phyloP scores from a whole-genome alignment of 1,284 basidiomycete species.

The Sanguinoderma infundibulare region DNA sequence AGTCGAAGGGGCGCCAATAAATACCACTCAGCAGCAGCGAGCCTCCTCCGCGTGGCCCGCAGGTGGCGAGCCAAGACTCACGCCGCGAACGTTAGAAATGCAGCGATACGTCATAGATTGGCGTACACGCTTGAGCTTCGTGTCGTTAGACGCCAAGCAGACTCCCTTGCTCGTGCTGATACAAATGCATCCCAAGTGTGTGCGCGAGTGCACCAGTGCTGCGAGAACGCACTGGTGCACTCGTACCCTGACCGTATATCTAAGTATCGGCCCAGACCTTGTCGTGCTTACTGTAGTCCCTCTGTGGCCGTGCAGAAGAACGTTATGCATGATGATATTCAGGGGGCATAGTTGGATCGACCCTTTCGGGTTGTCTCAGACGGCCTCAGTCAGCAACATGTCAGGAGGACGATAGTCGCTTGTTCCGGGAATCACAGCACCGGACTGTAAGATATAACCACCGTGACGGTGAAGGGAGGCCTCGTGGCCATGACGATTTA shows the following conservation, averaged over 20 bases:
- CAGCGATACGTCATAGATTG: conserved; percentile 11
- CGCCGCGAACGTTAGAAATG: no score
- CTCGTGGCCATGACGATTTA: background rate
- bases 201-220: background rate
- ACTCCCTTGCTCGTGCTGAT: background rate
- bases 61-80: no score
- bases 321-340: background rate
- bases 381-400: no score
- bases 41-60: no score
- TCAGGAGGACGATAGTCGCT: no score
- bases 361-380: background rate
- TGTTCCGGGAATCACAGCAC: background rate
- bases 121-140: background rate
- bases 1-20: no score
- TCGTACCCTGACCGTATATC: background rate
- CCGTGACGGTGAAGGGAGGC: background rate
- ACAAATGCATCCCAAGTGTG: background rate
- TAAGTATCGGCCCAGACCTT: no score
- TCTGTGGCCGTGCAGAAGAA: background rate
- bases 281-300: background rate
- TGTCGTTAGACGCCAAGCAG: background rate
- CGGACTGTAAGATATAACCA: background rate
- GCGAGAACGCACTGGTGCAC: background rate
- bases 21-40: no score
- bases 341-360: background rate